Evolutionary conservation across 495 filamentous ascomycete genomes (phyloP), one percentile per base, ranked within the genome.

Genomic region (Extremus antarcticus): DNA sequence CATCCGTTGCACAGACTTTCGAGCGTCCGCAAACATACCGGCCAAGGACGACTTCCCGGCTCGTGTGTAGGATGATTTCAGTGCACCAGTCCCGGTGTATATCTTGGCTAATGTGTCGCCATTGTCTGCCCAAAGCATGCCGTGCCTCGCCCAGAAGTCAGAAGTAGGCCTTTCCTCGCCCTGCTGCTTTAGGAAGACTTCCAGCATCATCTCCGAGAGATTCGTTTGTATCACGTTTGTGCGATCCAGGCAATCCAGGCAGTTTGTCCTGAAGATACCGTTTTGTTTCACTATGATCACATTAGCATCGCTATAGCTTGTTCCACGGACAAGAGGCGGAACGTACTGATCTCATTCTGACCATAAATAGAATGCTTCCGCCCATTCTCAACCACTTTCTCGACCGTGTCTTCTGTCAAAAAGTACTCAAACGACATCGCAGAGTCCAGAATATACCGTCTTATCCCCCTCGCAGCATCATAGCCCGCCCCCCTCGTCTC

Each of bases 171-270:
- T 46, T 50, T 60, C 70, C 61, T 86, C 78, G 7, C 76, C 77
- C 60, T 84, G 78, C 51, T 90, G 86, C 7, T 71, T 63, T 1
- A 95, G 69, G 56, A 94, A 95, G 0, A 78, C 67, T 61, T 94
- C 89, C 2, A 96, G 73, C 10, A 88, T 88, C 87, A 96, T 88
- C 56, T 84, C 83, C 47, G 88, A 94, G 62, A 98, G 83, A 55
- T 95, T 89, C 0, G 89, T 95, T 68, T 98, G 92, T 19, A 98
- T 87, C 23, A 97, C 76, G 68, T 98, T 98, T 11, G 92, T 98
- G 48, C 92, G 80, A 67, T 98, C 92, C 22, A 98, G 76, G 66
- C 92, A 98, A 66, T 98, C 92, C 22, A 98, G 73, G 65, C 92
- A 98, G 61, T 98, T 98, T 0, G 90, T 95, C 48, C 92, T 80